phyloP scores from a whole-genome alignment of 441 rosid species.

The Geranium incanum region DNA sequence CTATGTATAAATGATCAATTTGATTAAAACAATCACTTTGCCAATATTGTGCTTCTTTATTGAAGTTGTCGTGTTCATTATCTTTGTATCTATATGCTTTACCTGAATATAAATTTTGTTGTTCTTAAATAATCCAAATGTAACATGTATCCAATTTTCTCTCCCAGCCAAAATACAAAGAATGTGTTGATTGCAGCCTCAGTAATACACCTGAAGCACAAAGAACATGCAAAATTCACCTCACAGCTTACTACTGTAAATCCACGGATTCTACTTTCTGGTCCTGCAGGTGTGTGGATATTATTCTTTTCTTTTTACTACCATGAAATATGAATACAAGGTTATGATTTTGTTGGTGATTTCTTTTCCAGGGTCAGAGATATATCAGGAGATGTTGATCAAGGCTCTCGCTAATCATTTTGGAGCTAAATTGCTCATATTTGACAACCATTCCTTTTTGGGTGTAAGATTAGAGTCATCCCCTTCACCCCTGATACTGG shows the following conservation, averaged over 20 bases:
- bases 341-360: conserved; percentile 13
- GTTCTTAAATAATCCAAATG: background rate
- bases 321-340: conserved; percentile 2
- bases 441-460: conserved; percentile 16
- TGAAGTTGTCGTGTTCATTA: background rate
- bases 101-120: background rate
- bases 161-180: conserved; percentile 74
- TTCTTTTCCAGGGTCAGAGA: conserved; percentile 70
- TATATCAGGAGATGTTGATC: conserved; percentile 85
- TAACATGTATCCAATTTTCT: conserved; percentile 15
- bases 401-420: conserved; percentile 87
- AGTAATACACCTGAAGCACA: conserved; percentile 71
- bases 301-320: background rate
- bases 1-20: background rate
- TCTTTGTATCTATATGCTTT: background rate
- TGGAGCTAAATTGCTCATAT: conserved; percentile 73
- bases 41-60: background rate
- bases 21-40: background rate
- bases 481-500: conserved; percentile 5
- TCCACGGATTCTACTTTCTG: conserved; percentile 85
- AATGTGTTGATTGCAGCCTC: conserved; percentile 75
- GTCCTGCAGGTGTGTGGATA: conserved; percentile 75
- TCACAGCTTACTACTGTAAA: conserved; percentile 64
- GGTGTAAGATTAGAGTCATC: conserved; percentile 10
- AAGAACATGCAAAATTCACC: conserved; percentile 60